Conservation (phyloP, 2,329 filamentous ascomycete species). For the Fusarium globosum region DNA sequence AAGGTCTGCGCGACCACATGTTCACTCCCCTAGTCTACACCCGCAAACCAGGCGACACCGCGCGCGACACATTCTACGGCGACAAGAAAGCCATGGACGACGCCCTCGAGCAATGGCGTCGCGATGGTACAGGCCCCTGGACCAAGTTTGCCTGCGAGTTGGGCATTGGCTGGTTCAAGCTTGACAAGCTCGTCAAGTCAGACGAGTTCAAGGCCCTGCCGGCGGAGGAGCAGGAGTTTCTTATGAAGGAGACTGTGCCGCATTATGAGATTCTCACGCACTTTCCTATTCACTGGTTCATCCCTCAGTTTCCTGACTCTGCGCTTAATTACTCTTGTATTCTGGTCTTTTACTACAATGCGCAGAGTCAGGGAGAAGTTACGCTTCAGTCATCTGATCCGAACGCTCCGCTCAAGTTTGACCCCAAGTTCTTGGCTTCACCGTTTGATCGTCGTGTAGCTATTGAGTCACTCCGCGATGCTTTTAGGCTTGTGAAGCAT, state of each 20-base stretch:
- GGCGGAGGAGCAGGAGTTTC: constrained; percentile 53
- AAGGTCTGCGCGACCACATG: constrained; percentile 55
- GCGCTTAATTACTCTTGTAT: constrained; percentile 57
- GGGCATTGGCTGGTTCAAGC: constrained; percentile 58
- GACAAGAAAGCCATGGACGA: constrained; percentile 54
- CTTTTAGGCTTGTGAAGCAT: constrained; percentile 52
- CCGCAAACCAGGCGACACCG: constrained; percentile 54
- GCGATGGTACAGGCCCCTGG: constrained; percentile 55
- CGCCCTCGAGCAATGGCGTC: constrained; percentile 61
- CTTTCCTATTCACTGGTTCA: constrained; percentile 56
- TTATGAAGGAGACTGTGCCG: constrained; percentile 63
- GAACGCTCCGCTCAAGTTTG: constrained; percentile 60
- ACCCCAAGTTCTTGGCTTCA: constrained; percentile 63
- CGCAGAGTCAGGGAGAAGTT: constrained; percentile 63
- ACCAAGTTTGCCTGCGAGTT: constrained; percentile 53
- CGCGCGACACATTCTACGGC: constrained; percentile 59
- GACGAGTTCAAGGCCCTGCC: constrained; percentile 64
- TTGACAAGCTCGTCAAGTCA: constrained; percentile 52
- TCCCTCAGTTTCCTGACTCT: constrained; percentile 52
- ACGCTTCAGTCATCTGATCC: constrained; percentile 65
- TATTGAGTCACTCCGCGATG: constrained; percentile 61
- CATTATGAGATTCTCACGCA: constrained; percentile 66
- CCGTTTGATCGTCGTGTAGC: constrained; percentile 65
- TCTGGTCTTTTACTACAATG: constrained; percentile 63
- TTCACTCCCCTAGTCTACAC: constrained; percentile 53